Base-by-base conservation (phyloP, 192 early-diverging fungal species). In the Mortierella hygrophila region DNA sequence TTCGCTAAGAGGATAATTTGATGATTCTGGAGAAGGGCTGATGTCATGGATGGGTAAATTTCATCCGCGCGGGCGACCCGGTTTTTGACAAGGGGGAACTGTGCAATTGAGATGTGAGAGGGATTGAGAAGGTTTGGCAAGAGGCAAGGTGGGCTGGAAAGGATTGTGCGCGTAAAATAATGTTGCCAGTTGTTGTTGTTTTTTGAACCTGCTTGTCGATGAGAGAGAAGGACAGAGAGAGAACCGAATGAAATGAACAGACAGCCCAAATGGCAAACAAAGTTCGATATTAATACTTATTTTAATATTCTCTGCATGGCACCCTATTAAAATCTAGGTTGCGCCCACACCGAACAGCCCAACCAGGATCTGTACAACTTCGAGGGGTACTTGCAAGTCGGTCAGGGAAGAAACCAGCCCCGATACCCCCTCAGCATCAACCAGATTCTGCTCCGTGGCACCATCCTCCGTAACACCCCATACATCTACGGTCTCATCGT, bases 371-470 rank as follows among this genome's bases (percentile, higher is more conserved):
- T 97, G 57, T 96, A 97, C 91, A 93, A 91, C 88, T 96, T 97
- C 87, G 96, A 97, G 70, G 96, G 96, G 18, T 95, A 89, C 80
- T 88, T 96, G 74, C 90, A 95, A 82, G 68, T 95, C 20, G 87
- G 87, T 70, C 88, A 88, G 55, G 86, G 83, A 55, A 77, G 74
- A 26, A 74, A 79, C 42, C 65, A 81, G 8, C 74, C 79, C 15
- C 85, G 91, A n/a, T 89, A 89, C 49, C 92, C 96, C 4, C 90
- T 97, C 37, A 95, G 96, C 32, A 92, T 96, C 78, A 91, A 92
- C 55, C 94, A 99, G 87, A 83, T 98, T 49, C 88, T 98, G 16
- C 93, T 97, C 74, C 94, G 98, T 60, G 98, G 97, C 41, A 93
- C 97, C 3, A 93, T 94, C 21, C 90, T 98, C 40, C 88, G 95